phyloP scores from a whole-genome alignment of 306 rosid species.

The Cercis canadensis region DNA sequence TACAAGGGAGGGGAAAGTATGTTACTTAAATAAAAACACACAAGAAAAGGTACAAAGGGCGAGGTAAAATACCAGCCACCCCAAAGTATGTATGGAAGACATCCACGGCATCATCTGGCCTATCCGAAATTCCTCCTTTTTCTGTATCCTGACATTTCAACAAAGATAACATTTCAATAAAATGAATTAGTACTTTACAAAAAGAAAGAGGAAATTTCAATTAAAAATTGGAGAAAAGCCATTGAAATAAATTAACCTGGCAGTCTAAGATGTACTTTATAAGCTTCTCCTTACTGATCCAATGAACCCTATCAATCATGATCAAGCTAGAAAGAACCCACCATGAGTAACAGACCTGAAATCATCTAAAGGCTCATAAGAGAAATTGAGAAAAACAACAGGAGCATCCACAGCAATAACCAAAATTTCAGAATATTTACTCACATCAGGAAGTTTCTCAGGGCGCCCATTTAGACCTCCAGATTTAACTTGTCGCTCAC shows the following conservation, averaged over 20 bases:
- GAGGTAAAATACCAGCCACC: conserved; percentile 65
- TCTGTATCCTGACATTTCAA: conserved; percentile 68
- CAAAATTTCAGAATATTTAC: conserved; percentile 33
- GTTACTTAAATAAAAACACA: no score
- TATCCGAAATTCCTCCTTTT: conserved; percentile 94
- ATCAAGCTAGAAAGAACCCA: conserved; percentile 96
- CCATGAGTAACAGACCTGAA: conserved; percentile 92
- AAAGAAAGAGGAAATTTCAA: no score
- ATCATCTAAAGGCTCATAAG: conserved; percentile 27
- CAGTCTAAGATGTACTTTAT: conserved; percentile 80
- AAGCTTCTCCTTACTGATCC: conserved; percentile 89
- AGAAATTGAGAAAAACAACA: conserved; percentile 35
- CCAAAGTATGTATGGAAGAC: conserved; percentile 88
- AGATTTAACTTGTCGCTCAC: conserved; percentile 88
- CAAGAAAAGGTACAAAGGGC: conserved; percentile 6
- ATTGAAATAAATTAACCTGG: conserved; percentile 59
- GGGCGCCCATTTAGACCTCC: conserved; percentile 97
- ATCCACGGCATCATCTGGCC: conserved; percentile 95
- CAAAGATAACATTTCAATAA: conserved; percentile 32
- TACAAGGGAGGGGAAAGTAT: no score
- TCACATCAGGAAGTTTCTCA: conserved; percentile 87
- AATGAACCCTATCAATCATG: conserved; percentile 94
- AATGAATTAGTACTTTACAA: no score
- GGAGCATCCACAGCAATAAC: conserved; percentile 7
- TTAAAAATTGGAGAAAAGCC: no score